A percentile compares a stretch with the other conserved stretches of the same genome.
phyloP scores from a whole-genome alignment of 2,329 filamentous ascomycete species.

The Penicillium sp. region DNA sequence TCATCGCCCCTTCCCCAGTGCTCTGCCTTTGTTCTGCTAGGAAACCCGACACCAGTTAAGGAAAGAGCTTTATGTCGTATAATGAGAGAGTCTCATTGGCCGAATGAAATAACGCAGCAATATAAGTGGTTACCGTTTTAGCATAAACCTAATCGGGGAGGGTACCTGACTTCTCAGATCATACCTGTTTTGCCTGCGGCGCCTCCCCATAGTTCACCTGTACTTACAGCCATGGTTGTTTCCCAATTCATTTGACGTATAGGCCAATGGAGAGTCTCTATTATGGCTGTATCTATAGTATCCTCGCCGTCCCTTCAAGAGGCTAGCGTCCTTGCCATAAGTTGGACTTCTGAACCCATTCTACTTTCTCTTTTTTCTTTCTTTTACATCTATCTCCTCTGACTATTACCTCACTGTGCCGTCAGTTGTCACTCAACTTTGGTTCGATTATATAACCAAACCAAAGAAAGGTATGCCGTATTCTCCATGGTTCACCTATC shows the following conservation, averaged over 20 bases:
- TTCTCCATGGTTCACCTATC: neutral
- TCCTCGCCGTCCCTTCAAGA: neutral
- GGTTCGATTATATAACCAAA: neutral
- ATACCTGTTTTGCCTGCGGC: neutral
- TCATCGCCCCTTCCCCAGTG: neutral
- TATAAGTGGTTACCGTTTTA: neutral
- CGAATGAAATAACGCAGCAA: neutral
- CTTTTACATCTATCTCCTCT: neutral
- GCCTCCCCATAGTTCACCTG: neutral
- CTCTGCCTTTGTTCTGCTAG: neutral
- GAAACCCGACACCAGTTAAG: neutral
- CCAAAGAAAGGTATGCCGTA: neutral
- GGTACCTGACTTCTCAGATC: neutral
- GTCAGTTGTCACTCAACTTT: neutral
- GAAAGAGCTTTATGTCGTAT: neutral
- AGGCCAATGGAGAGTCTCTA: neutral
- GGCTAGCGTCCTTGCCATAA: neutral
- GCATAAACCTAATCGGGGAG: neutral
- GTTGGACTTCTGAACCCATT: neutral
- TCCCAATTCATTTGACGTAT: neutral
- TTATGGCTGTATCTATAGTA: neutral
- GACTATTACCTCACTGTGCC: neutral
- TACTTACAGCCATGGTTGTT: neutral
- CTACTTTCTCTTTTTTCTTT: neutral
- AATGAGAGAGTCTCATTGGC: neutral